These are phyloP conservation scores for Heliamphora exappendiculata DNA, from an alignment of 148 eudicot genomes.

Conservation along the genomic window DNA sequence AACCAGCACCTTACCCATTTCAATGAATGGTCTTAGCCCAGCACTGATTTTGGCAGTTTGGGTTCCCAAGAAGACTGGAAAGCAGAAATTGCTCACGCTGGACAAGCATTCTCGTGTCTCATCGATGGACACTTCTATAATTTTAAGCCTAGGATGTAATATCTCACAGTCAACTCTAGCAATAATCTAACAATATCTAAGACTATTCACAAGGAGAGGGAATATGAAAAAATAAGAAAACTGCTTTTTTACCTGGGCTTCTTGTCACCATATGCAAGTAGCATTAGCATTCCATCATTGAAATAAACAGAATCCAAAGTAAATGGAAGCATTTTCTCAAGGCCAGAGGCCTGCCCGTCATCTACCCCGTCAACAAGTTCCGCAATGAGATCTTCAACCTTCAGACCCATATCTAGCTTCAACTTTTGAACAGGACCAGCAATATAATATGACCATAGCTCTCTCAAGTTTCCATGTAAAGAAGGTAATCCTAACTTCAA, in stretches of 20 bases:
- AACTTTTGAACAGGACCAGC: conserved; percentile 46
- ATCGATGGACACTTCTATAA: background rate
- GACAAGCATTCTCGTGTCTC: background rate
- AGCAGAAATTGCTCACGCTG: background rate
- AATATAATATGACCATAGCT: conserved; percentile 36
- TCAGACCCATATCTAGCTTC: conserved; percentile 43
- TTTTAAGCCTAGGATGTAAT: background rate
- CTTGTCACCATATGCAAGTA: conserved; percentile 87
- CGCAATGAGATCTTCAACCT: conserved; percentile 50
- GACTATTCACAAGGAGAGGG: background rate
- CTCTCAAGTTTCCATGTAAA: conserved; percentile 25
- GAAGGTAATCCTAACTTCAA: conserved; percentile 21
- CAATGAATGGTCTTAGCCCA: background rate
- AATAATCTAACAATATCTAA: background rate
- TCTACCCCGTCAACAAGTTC: conserved; percentile 59
- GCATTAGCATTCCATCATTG: conserved; percentile 80
- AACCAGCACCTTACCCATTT: background rate
- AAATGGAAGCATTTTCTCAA: conserved; percentile 71
- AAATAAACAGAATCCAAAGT: conserved; percentile 81
- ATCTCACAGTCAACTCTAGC: no score
- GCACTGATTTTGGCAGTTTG: background rate
- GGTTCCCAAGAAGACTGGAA: background rate
- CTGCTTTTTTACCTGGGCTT: conserved; percentile 64
- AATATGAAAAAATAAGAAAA: background rate
- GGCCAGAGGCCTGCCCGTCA: conserved; percentile 31